phyloP scores from a whole-genome alignment of 2,329 filamentous ascomycete genomes.

The Colletotrichum lindemuthianum region DNA sequence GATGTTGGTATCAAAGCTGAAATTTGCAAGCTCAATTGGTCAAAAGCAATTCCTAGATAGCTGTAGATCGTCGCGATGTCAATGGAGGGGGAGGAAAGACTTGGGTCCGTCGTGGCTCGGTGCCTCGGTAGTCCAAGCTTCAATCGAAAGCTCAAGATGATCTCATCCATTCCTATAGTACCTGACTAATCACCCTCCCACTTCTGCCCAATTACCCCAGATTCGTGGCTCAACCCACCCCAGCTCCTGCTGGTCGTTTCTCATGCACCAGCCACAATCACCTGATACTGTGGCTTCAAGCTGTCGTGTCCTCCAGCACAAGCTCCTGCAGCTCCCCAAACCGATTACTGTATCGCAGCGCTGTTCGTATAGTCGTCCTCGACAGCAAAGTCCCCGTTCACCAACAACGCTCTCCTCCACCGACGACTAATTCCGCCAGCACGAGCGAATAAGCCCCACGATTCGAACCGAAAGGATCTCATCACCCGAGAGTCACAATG shows the following conservation, averaged over 20 bases:
- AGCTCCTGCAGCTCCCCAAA: constrained; percentile 32
- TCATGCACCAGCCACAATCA: constrained; percentile 30
- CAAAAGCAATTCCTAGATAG: neutral
- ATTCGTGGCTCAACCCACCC: constrained; percentile 27
- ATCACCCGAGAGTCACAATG: constrained; percentile 46
- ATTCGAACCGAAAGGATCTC: neutral
- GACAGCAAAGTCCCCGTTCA: constrained; percentile 22
- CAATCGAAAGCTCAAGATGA: constrained; percentile 23
- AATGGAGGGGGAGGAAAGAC: constrained; percentile 13
- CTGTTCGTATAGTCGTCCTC: constrained; percentile 11
- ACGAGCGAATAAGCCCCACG: neutral
- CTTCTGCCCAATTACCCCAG: constrained; percentile 13
- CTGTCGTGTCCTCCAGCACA: constrained; percentile 47
- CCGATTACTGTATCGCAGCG: constrained; percentile 8
- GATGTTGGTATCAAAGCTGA: neutral
- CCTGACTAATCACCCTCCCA: constrained; percentile 28
- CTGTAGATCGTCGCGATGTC: neutral
- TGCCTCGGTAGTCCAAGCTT: constrained; percentile 33
- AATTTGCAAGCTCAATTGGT: neutral
- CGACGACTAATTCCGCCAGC: neutral
- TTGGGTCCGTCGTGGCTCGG: constrained; percentile 8
- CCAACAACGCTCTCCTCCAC: constrained; percentile 3
- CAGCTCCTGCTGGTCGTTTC: neutral
- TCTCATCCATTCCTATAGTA: constrained; percentile 26
- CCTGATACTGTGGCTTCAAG: constrained; percentile 40